Evolutionary conservation across 1,139 yeast species (phyloP).

Genomic region (Yamadazyma sp.): DNA sequence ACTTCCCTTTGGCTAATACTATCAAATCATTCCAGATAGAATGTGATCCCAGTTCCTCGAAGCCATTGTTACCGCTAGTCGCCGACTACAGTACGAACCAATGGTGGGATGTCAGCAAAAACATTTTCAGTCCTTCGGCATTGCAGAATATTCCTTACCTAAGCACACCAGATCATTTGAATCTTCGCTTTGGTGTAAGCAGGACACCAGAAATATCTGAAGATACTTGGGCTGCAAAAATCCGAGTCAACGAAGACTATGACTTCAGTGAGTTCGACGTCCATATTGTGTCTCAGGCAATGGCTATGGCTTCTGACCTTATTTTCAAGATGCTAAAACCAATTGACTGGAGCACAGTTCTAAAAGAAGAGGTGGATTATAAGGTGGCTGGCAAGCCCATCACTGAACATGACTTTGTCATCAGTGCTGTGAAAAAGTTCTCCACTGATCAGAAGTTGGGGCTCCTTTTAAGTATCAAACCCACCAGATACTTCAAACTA

Average conservation of each 20-base stretch:
- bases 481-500: conserved; percentile 8
- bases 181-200: conserved; percentile 39
- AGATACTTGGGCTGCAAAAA: conserved; percentile 47
- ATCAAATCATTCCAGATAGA: conserved; percentile 20
- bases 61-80: conserved; percentile 57
- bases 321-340: conserved; percentile 30
- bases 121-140: conserved; percentile 25
- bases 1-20: conserved; percentile 16
- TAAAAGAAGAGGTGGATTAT: conserved; percentile 12
- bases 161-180: conserved; percentile 47
- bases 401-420: conserved; percentile 13
- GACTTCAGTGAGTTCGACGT: conserved; percentile 39
- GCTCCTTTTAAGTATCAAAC: conserved; percentile 18
- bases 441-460: conserved; percentile 24
- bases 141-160: conserved; percentile 59
- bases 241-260: conserved; percentile 55
- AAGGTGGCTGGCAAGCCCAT: conserved; percentile 16
- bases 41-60: conserved; percentile 38
- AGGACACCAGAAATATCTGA: conserved; percentile 28
- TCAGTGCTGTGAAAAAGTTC: conserved; percentile 14
- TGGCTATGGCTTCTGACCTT: conserved; percentile 32
- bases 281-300: conserved; percentile 29
- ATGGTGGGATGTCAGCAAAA: conserved; percentile 39
- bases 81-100: conserved; percentile 56
- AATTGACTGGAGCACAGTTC: conserved; percentile 21